Evolutionary conservation across 2,329 filamentous ascomycete genomes (phyloP).

Genomic region (Cladosporium sp.): DNA sequence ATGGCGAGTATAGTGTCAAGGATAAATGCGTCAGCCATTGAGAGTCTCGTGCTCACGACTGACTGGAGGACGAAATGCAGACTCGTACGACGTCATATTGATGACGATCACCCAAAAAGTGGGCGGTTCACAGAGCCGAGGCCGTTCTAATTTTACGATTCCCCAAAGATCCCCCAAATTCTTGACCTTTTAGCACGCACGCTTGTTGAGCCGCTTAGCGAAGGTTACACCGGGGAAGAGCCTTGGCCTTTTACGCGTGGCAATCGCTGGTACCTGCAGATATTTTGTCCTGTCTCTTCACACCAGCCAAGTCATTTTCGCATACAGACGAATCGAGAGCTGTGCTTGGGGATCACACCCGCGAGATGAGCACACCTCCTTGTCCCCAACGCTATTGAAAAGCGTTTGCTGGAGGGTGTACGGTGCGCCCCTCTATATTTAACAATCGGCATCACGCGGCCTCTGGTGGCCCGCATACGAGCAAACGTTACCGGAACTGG

Average conservation of each 20-base stretch:
- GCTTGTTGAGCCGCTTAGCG: constrained; percentile 3
- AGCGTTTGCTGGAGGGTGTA: not conserved
- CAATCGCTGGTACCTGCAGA: constrained; percentile 5
- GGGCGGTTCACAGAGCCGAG: not conserved
- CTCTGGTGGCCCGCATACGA: constrained; percentile 9
- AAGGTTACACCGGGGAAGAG: not conserved
- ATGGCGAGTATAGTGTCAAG: no score
- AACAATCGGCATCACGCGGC: constrained; percentile 12
- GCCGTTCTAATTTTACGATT: not conserved
- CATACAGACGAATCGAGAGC: no score
- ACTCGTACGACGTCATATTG: no score
- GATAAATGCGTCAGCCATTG: no score
- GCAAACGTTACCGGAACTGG: constrained; percentile 4
- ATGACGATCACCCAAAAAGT: no score
- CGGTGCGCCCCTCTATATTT: constrained; percentile 2
- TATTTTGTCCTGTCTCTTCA: not conserved
- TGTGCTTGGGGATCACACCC: no score
- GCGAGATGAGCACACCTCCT: not conserved
- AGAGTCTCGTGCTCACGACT: no score
- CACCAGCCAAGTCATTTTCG: not conserved
- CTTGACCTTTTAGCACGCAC: not conserved
- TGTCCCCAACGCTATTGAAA: not conserved
- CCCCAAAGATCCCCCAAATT: not conserved
- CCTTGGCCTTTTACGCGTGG: not conserved
- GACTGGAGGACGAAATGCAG: no score